Conservation (phyloP, 1,139 yeast species). For the Groenewaldozyma auringiensis region DNA sequence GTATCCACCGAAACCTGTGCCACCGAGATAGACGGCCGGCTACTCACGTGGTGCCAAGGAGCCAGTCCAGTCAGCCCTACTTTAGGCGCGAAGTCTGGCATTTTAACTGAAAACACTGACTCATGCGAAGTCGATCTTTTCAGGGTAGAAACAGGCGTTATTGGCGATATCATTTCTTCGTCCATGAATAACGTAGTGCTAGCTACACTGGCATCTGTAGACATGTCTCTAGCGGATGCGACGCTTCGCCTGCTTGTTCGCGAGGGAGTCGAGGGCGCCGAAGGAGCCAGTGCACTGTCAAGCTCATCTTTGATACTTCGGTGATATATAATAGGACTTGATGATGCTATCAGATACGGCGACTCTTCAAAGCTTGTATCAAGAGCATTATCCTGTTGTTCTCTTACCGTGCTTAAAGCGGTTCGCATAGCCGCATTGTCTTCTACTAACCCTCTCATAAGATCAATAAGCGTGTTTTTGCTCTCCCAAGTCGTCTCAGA, state of each 20-base stretch:
- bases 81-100: neutral
- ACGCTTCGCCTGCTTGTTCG: neutral
- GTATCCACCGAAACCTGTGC: constrained; percentile 11
- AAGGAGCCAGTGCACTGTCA: neutral
- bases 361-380: neutral
- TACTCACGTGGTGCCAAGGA: constrained; percentile 2
- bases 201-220: neutral
- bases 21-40: constrained; percentile 5
- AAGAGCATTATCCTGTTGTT: neutral
- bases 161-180: constrained; percentile 3
- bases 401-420: neutral
- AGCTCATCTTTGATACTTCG: neutral
- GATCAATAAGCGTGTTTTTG: neutral
- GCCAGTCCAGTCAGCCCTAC: neutral
- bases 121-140: constrained; percentile 17
- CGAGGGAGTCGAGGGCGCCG: neutral
- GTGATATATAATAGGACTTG: neutral
- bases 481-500: neutral
- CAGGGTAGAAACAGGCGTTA: constrained; percentile 6
- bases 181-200: neutral
- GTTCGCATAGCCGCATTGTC: neutral
- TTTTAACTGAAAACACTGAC: constrained; percentile 12
- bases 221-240: neutral
- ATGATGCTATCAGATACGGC: neutral
- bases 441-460: neutral